A percentile compares a stretch with the other conserved stretches of the same genome.
Conservation (phyloP, 371 early-diverging fungal genomes). For the Vairimorpha necatrix region DNA sequence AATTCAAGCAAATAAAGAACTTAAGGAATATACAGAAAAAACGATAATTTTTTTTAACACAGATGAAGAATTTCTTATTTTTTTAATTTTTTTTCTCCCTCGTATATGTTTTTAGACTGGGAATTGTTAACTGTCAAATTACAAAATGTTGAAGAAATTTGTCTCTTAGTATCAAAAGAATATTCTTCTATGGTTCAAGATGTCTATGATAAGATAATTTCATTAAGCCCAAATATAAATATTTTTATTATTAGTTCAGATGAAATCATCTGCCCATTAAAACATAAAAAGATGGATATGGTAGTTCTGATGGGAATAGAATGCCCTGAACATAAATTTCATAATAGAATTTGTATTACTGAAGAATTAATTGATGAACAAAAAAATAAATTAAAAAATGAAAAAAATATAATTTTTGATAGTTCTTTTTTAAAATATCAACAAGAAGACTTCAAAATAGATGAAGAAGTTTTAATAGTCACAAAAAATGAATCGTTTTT, state of each 20-base stretch:
- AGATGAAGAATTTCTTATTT: too few species aligned
- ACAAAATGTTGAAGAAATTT: neutral
- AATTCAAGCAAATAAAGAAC: too few species aligned
- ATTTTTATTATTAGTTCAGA: conserved; percentile 18
- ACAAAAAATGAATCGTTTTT: conserved; percentile 19
- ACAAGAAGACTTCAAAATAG: neutral
- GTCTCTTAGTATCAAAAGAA: conserved; percentile 1
- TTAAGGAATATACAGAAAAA: too few species aligned
- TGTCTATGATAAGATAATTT: conserved; percentile 20
- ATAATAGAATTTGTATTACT: neutral
- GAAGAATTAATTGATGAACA: neutral
- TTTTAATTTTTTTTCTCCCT: too few species aligned
- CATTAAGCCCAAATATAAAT: neutral
- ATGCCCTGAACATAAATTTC: conserved; percentile 20
- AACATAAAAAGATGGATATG: neutral
- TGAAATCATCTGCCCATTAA: conserved; percentile 21
- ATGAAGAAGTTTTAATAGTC: conserved; percentile 14
- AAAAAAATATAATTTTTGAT: neutral
- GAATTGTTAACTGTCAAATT: neutral
- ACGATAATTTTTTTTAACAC: too few species aligned
- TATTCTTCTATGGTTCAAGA: conserved; percentile 10
- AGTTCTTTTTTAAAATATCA: neutral
- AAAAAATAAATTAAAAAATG: neutral
- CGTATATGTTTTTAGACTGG: conserved; percentile 1
- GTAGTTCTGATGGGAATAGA: conserved; percentile 7